Conservation (phyloP, 2,329 filamentous ascomycete genomes). For the Colletotrichum paranaense region DNA sequence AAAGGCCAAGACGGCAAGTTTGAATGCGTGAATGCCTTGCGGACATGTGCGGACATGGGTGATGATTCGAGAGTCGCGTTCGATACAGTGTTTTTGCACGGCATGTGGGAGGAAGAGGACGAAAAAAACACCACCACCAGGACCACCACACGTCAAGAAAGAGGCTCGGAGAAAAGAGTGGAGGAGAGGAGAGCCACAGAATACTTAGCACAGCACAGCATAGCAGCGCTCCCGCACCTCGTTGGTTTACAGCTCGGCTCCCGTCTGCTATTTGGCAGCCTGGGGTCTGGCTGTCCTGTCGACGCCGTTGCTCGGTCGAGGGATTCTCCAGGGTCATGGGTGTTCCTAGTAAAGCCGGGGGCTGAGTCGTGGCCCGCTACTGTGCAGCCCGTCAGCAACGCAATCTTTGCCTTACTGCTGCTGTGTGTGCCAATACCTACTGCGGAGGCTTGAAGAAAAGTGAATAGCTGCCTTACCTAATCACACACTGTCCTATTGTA, state of each 20-base stretch:
- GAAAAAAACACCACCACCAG: background rate
- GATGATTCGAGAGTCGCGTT: slow-evolving; percentile 18
- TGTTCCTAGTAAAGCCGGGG: slow-evolving; percentile 26
- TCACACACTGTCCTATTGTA: background rate
- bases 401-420: background rate
- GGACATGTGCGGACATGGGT: slow-evolving; percentile 26
- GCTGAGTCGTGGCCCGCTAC: slow-evolving; percentile 33
- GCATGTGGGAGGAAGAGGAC: slow-evolving; percentile 15
- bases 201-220: background rate
- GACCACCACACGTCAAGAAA: background rate
- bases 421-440: no score
- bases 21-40: slow-evolving; percentile 1
- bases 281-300: slow-evolving; percentile 1
- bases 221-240: background rate
- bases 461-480: background rate
- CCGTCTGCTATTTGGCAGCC: background rate
- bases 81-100: slow-evolving; percentile 5
- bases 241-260: background rate
- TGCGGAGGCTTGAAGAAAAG: no score
- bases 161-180: background rate
- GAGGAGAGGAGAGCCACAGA: background rate
- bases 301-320: slow-evolving; percentile 32
- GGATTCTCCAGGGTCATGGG: slow-evolving; percentile 27
- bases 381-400: slow-evolving; percentile 31
- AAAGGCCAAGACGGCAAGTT: slow-evolving; percentile 15